Evolutionary conservation across 768 basidiomycete species (phyloP).

Genomic region (Leucocoprinus birnbaumii): DNA sequence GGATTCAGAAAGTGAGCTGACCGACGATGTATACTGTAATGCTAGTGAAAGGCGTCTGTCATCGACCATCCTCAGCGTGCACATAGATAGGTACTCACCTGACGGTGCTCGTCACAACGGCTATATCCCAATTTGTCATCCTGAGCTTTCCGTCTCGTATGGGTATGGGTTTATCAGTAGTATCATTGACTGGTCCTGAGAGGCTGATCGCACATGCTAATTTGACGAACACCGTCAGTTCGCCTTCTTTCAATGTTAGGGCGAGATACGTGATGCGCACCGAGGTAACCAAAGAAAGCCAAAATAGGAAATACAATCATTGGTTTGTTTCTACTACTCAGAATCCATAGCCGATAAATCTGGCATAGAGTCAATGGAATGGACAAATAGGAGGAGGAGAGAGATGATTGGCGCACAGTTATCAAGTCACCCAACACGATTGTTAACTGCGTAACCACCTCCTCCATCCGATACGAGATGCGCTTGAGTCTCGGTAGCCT

Average conservation of each 20-base stretch:
- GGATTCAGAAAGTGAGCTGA: neutral
- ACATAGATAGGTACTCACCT: neutral
- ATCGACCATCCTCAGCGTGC: neutral
- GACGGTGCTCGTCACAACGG: neutral
- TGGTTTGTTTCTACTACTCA: neutral
- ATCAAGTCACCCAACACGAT: neutral
- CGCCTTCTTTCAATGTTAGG: too few species aligned
- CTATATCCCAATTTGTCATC: neutral
- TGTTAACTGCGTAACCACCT: neutral
- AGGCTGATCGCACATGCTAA: neutral
- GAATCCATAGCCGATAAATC: slow-evolving; percentile 1
- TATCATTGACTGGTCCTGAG: neutral
- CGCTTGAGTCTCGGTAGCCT: neutral
- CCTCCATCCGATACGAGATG: neutral
- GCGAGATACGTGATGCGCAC: neutral
- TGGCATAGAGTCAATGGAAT: neutral
- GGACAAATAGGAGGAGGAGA: neutral
- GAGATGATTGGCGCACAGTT: neutral
- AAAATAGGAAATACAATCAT: neutral
- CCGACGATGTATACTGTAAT: neutral
- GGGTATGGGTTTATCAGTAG: neutral
- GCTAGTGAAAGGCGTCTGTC: neutral
- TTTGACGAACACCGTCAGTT: too few species aligned
- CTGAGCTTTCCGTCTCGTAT: neutral
- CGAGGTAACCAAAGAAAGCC: neutral